Evolutionary conservation across 2,329 filamentous ascomycete species (phyloP).

Genomic region (Clonostachys rhizophaga): DNA sequence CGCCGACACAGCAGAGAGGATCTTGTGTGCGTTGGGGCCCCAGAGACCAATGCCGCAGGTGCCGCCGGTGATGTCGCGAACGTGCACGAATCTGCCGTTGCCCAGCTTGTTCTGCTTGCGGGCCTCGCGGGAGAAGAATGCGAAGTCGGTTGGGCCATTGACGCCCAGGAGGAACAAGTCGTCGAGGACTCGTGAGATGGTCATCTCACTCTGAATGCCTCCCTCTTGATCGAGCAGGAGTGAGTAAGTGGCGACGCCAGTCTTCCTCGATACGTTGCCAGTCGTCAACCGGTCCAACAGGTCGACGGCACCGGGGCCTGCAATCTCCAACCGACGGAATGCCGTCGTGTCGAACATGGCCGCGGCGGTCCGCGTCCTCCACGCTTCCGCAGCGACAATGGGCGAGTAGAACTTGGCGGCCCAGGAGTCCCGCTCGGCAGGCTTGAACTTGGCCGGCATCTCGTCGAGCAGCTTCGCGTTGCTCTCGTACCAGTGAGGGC

Average conservation of each 20-base stretch:
- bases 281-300: conserved; percentile 50
- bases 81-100: conserved; percentile 37
- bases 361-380: conserved; percentile 58
- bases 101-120: conserved; percentile 33
- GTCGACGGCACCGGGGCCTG: conserved; percentile 50
- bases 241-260: conserved; percentile 49
- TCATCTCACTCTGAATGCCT: conserved; percentile 52
- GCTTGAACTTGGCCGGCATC: conserved; percentile 48
- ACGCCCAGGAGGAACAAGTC: conserved; percentile 50
- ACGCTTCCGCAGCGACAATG: conserved; percentile 55
- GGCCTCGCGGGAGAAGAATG: conserved; percentile 49
- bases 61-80: conserved; percentile 54
- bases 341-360: conserved; percentile 62
- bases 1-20: conserved; percentile 36
- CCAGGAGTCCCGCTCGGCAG: conserved; percentile 53
- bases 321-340: conserved; percentile 51
- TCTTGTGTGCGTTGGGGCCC: conserved; percentile 50
- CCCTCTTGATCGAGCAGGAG: conserved; percentile 49
- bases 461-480: conserved; percentile 46
- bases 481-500: conserved; percentile 57
- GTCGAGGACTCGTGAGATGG: conserved; percentile 44
- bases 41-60: conserved; percentile 60
- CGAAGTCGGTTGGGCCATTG: conserved; percentile 48
- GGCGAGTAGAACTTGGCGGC: conserved; percentile 52
- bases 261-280: conserved; percentile 37